Conservation (phyloP, 2,329 filamentous ascomycete species). For the Ceratocystis cubensis region DNA sequence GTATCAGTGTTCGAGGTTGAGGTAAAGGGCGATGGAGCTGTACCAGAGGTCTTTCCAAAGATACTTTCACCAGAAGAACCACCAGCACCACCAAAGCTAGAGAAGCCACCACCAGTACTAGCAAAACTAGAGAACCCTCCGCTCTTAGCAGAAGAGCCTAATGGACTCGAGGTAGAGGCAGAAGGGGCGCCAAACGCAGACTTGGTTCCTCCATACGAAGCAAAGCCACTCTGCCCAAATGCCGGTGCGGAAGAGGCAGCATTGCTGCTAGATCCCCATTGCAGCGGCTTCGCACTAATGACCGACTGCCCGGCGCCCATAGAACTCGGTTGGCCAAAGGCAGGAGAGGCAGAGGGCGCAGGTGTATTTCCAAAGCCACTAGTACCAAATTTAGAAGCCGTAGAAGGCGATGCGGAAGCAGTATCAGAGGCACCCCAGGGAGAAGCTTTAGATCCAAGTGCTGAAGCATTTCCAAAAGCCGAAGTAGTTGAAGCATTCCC, state of each 20-base stretch:
- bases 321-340: slow-evolving; percentile 38
- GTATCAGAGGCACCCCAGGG: slow-evolving; percentile 34
- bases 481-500: slow-evolving; percentile 18
- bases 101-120: slow-evolving; percentile 42
- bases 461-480: slow-evolving; percentile 23
- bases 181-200: slow-evolving; percentile 22
- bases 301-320: slow-evolving; percentile 28
- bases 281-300: slow-evolving; percentile 8
- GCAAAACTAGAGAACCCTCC: slow-evolving; percentile 43
- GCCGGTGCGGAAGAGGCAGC: slow-evolving; percentile 27
- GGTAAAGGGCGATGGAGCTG: slow-evolving; percentile 24
- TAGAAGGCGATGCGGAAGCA: slow-evolving; percentile 27
- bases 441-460: slow-evolving; percentile 25
- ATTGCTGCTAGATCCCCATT: slow-evolving; percentile 15
- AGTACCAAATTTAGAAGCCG: slow-evolving; percentile 34
- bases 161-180: slow-evolving; percentile 22
- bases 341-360: slow-evolving; percentile 29
- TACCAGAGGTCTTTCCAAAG: slow-evolving; percentile 25
- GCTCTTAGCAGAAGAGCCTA: slow-evolving; percentile 26
- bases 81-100: slow-evolving; percentile 32
- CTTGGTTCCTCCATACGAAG: slow-evolving; percentile 37
- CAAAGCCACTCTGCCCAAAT: slow-evolving; percentile 36
- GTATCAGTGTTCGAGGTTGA: slow-evolving; percentile 24
- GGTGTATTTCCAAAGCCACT: slow-evolving; percentile 33
- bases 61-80: slow-evolving; percentile 20